Percentiles rank a stretch among this genome's conserved stretches.
phyloP scores from a whole-genome alignment of 164 flowering plant genomes.

The Echeveria elegans region DNA sequence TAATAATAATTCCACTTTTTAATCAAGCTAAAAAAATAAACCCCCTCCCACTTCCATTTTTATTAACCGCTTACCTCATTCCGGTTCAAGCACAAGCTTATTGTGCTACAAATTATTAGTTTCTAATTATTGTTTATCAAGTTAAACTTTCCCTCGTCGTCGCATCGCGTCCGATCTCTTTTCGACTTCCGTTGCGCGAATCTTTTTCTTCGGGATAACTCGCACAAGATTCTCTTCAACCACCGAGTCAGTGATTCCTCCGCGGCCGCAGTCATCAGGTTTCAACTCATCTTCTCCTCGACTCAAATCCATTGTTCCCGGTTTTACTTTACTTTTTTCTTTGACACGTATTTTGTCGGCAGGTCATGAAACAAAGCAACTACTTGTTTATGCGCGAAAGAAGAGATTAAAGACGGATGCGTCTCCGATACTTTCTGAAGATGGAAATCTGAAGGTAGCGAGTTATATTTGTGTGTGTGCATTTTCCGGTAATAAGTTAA shows the following conservation, averaged over 20 bases:
- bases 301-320: too few relatives aligned
- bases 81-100: too few relatives aligned
- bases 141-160: too few relatives aligned
- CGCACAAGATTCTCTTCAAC: too few relatives aligned
- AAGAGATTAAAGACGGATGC: neutral
- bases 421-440: neutral
- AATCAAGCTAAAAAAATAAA: too few relatives aligned
- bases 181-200: neutral
- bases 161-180: neutral
- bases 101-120: too few relatives aligned
- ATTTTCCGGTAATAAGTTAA: too few relatives aligned
- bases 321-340: neutral
- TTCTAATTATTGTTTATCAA: too few relatives aligned
- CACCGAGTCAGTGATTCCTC: neutral
- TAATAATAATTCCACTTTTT: too few relatives aligned
- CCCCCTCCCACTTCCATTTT: too few relatives aligned
- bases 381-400: conserved; percentile 3
- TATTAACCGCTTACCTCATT: too few relatives aligned
- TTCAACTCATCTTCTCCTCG: neutral
- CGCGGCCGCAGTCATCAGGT: neutral
- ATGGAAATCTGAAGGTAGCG: neutral
- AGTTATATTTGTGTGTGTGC: neutral
- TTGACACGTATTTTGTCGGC: neutral
- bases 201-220: neutral
- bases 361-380: neutral